Evolutionary conservation across 352 stramenopile species (phyloP).

Genomic region (Pythium pyrilobum): DNA sequence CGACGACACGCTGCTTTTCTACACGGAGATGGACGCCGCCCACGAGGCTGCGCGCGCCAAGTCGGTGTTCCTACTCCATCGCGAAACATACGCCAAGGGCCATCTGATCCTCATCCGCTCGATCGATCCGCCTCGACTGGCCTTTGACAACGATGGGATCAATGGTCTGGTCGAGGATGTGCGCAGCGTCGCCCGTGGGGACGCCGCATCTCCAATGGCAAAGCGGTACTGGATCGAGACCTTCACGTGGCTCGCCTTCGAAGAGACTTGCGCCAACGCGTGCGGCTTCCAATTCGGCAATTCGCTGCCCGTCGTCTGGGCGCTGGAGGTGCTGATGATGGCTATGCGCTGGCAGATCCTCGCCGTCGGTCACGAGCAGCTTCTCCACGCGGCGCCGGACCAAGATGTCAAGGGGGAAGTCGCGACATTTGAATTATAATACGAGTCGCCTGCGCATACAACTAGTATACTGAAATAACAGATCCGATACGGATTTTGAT

Average conservation of each 20-base stretch:
- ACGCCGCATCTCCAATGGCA: not conserved
- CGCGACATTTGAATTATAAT: too few relatives aligned
- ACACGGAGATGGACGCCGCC: not conserved
- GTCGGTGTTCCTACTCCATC: not conserved
- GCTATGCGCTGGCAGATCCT: slow-evolving; percentile 7
- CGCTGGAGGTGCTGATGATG: not conserved
- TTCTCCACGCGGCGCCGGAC: not conserved
- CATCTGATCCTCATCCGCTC: slow-evolving; percentile 6
- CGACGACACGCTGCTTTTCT: slow-evolving; percentile 6
- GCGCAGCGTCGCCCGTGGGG: not conserved
- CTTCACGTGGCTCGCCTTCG: slow-evolving; percentile 4
- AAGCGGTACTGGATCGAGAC: not conserved
- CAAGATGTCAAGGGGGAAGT: too few relatives aligned
- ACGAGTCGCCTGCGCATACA: too few relatives aligned
- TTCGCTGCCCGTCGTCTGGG: not conserved
- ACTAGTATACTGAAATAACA: too few relatives aligned
- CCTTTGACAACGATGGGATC: not conserved
- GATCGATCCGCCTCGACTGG: not conserved
- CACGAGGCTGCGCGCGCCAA: not conserved
- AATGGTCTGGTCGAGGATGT: not conserved
- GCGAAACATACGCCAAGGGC: not conserved
- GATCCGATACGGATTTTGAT: too few relatives aligned
- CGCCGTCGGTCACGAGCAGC: not conserved
- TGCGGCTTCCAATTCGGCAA: not conserved
- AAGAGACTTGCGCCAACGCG: not conserved